These are phyloP conservation scores for Elongisporangium anandrum DNA, from an alignment of 352 stramenopile genomes.

Conservation along the genomic window DNA sequence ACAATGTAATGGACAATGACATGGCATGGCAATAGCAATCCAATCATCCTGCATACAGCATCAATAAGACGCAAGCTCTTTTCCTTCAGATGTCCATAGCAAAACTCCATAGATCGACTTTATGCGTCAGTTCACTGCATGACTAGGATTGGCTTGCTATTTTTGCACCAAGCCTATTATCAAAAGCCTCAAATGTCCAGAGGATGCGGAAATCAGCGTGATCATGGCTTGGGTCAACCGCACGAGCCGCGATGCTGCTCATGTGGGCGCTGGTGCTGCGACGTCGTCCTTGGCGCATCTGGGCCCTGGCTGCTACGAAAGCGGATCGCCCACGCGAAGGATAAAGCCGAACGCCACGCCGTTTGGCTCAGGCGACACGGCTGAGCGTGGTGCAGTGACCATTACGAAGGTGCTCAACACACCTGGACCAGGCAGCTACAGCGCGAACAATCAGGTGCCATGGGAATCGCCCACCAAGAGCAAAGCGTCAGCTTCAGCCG, in stretches of 20 bases:
- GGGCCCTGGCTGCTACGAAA: constrained; percentile 63
- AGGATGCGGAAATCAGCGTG: neutral
- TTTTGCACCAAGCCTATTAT: neutral
- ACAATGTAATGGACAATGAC: too few species aligned
- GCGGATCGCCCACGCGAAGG: constrained; percentile 15
- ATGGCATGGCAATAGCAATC: too few species aligned
- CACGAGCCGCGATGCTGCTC: constrained; percentile 48
- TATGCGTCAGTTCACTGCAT: too few species aligned
- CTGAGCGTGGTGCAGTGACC: constrained; percentile 32
- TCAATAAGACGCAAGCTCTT: too few species aligned
- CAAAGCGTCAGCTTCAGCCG: constrained; percentile 31
- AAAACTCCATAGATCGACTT: too few species aligned
- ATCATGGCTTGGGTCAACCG: constrained; percentile 73
- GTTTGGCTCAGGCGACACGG: constrained; percentile 51
- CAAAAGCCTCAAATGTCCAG: neutral
- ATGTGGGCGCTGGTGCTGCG: constrained; percentile 25
- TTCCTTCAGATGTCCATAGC: too few species aligned
- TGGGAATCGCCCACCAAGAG: constrained; percentile 60
- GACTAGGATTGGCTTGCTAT: neutral
- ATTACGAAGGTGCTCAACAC: constrained; percentile 39
- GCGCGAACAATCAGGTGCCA: constrained; percentile 25
- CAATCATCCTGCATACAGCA: too few species aligned
- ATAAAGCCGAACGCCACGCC: constrained; percentile 50
- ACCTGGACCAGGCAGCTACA: constrained; percentile 52
- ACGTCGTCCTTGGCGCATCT: constrained; percentile 26